phyloP scores from a whole-genome alignment of 192 early-diverging fungal genomes.

The Phlyctochytrium arcticum region DNA sequence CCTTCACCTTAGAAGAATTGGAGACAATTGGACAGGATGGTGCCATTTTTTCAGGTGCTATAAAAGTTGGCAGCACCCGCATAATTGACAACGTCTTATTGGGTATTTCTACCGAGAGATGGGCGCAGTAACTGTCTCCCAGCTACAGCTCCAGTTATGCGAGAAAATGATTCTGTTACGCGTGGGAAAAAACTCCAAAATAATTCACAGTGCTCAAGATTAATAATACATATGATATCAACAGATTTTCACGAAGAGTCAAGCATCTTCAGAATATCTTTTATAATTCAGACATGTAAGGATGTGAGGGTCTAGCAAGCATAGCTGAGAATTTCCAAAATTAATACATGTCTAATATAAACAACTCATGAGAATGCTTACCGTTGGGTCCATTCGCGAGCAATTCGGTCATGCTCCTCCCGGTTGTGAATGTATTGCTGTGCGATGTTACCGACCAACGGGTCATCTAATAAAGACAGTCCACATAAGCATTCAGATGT shows the following conservation, averaged over 20 bases:
- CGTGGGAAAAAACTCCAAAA: no score
- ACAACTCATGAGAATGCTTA: conserved; percentile 43
- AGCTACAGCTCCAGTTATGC: no score
- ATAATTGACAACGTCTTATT: conserved; percentile 92
- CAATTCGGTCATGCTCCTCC: conserved; percentile 81
- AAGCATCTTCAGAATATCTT: no score
- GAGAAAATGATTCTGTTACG: no score
- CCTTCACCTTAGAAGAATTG: conserved; percentile 62
- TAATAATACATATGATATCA: no score
- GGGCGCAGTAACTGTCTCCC: neutral
- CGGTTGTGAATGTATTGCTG: conserved; percentile 80
- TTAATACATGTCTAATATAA: no score
- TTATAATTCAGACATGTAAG: no score
- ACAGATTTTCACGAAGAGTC: no score
- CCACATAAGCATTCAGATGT: neutral
- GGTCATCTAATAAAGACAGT: conserved; percentile 62
- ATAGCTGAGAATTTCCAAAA: neutral
- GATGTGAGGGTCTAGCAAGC: no score
- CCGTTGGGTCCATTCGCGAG: conserved; percentile 91
- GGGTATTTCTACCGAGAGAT: conserved; percentile 27
- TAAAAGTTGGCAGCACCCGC: conserved; percentile 80
- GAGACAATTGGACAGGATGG: conserved; percentile 40
- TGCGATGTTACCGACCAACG: conserved; percentile 87
- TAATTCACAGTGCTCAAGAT: no score
- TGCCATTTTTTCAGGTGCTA: conserved; percentile 80